A percentile compares a stretch with the other conserved stretches of the same genome.
Conservation (phyloP, 139 green algal species). For the Coelastrella sp. region DNA sequence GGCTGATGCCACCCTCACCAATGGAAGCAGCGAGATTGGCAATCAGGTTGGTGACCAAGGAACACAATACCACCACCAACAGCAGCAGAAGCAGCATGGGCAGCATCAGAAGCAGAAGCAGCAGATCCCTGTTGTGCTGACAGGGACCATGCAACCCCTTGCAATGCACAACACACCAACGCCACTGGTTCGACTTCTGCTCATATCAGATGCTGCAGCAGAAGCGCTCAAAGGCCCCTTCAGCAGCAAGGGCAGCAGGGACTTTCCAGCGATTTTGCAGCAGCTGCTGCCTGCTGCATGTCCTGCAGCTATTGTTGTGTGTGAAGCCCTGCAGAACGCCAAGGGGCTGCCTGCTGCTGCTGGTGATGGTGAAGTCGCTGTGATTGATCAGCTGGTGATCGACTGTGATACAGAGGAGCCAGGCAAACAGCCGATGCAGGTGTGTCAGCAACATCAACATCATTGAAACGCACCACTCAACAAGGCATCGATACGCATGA, state of each 20-base stretch:
- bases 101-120: too few relatives aligned
- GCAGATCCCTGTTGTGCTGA: too few relatives aligned
- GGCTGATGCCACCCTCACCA: not conserved
- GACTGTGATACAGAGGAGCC: not conserved
- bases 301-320: not conserved
- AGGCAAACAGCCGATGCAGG: not conserved
- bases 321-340: not conserved
- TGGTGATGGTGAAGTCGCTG: not conserved
- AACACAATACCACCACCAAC: not conserved
- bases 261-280: not conserved
- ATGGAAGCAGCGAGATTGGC: not conserved
- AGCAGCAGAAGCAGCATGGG: not conserved
- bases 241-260: not conserved
- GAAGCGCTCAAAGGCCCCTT: not conserved
- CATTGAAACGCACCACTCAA: too few relatives aligned
- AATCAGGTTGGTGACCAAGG: not conserved
- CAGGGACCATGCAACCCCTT: too few relatives aligned
- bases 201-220: too few relatives aligned
- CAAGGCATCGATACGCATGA: too few relatives aligned
- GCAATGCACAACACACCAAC: too few relatives aligned
- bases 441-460: not conserved
- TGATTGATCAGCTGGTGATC: not conserved
- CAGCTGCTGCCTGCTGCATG: not conserved
- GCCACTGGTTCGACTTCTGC: too few relatives aligned
- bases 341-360: not conserved